Conservation (phyloP, 345 rosid species). For the Syzygium jambos region DNA sequence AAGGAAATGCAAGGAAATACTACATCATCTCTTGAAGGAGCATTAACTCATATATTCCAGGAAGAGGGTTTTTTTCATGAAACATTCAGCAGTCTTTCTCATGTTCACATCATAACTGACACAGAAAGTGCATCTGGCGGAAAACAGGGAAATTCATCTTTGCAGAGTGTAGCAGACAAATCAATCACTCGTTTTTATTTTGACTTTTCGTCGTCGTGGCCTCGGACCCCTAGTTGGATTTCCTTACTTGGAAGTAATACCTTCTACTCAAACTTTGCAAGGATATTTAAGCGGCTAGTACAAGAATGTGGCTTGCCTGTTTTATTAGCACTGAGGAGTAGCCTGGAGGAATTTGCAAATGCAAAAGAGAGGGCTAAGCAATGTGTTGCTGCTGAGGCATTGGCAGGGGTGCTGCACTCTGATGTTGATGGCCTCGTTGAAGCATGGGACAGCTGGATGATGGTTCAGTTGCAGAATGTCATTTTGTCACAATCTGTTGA, state of each 20-base stretch:
- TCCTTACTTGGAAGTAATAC: constrained; percentile 87
- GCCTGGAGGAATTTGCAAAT: constrained; percentile 74
- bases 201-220: constrained; percentile 97
- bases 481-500: constrained; percentile 84
- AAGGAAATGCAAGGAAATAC: constrained; percentile 27
- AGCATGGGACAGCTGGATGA: constrained; percentile 94
- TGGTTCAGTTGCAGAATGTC: constrained; percentile 68
- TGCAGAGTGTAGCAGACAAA: constrained; percentile 88
- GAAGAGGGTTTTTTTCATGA: constrained; percentile 90
- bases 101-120: constrained; percentile 86
- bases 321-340: constrained; percentile 51
- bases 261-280: constrained; percentile 85
- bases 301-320: constrained; percentile 97
- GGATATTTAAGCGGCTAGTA: constrained; percentile 83
- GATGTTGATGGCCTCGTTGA: constrained; percentile 74
- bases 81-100: constrained; percentile 86
- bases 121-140: constrained; percentile 65
- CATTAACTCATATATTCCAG: constrained; percentile 65
- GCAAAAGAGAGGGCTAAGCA: constrained; percentile 97
- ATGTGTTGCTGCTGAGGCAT: constrained; percentile 98
- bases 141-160: constrained; percentile 70
- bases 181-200: constrained; percentile 93
- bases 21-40: constrained; percentile 72
- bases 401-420: constrained; percentile 89
- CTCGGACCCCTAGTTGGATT: constrained; percentile 97